Conservation (phyloP, 2,329 filamentous ascomycete species). For the Epichloe festucae region DNA sequence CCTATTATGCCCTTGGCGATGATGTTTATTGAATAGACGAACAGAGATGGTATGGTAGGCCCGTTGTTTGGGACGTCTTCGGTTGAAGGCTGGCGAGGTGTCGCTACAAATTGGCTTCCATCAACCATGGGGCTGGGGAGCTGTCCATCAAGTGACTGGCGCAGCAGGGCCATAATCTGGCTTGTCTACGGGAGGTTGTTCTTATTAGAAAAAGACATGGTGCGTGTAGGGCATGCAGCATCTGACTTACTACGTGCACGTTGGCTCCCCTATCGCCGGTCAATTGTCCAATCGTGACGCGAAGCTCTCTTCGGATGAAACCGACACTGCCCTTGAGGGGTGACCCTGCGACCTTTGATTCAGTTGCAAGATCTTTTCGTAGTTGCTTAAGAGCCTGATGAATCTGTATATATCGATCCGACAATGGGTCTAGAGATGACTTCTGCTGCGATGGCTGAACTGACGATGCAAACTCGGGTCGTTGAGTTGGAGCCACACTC, state of each 20-base stretch:
- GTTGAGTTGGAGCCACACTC: conserved; percentile 1
- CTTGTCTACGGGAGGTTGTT: conserved; percentile 14
- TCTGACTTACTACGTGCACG: conserved; percentile 22
- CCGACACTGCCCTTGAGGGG: conserved; percentile 53
- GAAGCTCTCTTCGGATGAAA: conserved; percentile 58
- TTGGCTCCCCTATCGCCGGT: conserved; percentile 53
- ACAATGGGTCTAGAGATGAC: conserved; percentile 5
- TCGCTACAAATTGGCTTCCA: conserved; percentile 38
- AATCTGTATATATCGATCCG: conserved; percentile 40
- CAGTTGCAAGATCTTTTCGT: conserved; percentile 48
- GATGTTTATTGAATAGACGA: conserved; percentile 65
- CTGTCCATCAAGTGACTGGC: conserved; percentile 36
- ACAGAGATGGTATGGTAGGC: conserved; percentile 44
- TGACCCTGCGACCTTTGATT: conserved; percentile 32
- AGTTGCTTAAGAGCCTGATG: conserved; percentile 56
- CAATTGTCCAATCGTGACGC: conserved; percentile 61
- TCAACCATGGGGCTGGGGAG: conserved; percentile 41
- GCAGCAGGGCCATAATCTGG: conserved; percentile 30
- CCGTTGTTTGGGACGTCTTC: conserved; percentile 40
- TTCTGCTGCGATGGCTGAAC: conserved; percentile 2
- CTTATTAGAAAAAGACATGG: background rate
- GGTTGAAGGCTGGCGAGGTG: conserved; percentile 27
- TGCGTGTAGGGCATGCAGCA: conserved; percentile 4
- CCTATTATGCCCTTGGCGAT: conserved; percentile 61
- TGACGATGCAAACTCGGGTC: background rate